Evolutionary conservation across 768 basidiomycete species (phyloP).

Genomic region (Tricholoma sp.): DNA sequence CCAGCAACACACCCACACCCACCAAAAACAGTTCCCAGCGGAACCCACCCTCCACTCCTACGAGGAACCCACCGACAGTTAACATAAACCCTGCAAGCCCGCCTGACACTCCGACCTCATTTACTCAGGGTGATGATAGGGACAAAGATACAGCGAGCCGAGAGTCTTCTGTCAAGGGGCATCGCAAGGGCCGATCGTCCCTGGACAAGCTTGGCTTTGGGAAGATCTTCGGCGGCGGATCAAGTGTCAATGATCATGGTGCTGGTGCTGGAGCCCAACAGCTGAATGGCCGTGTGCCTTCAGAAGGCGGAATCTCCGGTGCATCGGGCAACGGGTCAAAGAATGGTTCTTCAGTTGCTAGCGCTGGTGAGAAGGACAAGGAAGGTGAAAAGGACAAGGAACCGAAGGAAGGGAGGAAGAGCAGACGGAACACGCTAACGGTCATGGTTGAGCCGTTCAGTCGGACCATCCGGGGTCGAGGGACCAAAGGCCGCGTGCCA

Average conservation of each 20-base stretch:
- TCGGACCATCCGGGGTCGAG: conserved; percentile 44
- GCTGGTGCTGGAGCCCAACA: conserved; percentile 22
- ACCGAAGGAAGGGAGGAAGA: conserved; percentile 46
- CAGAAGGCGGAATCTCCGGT: conserved; percentile 25
- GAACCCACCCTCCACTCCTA: not conserved
- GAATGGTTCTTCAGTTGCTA: conserved; percentile 18
- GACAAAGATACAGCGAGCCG: conserved; percentile 29
- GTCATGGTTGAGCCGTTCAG: conserved; percentile 81
- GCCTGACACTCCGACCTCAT: conserved; percentile 27
- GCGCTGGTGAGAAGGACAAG: conserved; percentile 5
- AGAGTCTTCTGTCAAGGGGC: conserved; percentile 37
- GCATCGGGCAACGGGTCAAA: conserved; percentile 12
- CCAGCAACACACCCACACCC: conserved; percentile 5
- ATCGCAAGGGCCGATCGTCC: conserved; percentile 62
- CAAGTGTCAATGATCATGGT: conserved; percentile 27
- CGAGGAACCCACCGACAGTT: conserved; percentile 22
- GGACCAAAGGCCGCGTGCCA: conserved; percentile 26
- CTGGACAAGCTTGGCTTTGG: conserved; percentile 76
- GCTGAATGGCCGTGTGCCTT: conserved; percentile 34
- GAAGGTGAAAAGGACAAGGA: conserved; percentile 19
- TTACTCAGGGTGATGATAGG: conserved; percentile 13
- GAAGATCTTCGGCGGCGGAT: conserved; percentile 55
- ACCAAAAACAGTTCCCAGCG: conserved; percentile 6
- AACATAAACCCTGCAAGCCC: conserved; percentile 35
- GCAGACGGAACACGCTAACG: conserved; percentile 76